Evolutionary conservation across 345 rosid genomes (phyloP).

Genomic region (Arabis alpina): DNA sequence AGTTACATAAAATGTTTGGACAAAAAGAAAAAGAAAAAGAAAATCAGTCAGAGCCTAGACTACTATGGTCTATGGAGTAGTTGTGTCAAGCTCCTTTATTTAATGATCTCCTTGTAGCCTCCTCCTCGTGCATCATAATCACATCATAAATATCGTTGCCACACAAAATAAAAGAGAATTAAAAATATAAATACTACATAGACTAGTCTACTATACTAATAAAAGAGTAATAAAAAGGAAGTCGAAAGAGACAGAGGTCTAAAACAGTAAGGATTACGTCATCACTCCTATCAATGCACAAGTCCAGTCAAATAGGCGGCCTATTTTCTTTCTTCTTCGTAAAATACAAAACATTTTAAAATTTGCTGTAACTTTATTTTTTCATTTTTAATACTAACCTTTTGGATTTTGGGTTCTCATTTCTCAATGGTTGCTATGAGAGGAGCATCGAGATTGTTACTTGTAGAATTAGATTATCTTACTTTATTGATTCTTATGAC

Average conservation of each 20-base stretch:
- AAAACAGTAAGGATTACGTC: constrained; percentile 35
- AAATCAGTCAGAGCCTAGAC: constrained; percentile 35
- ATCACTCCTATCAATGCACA: constrained; percentile 7
- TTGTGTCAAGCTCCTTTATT: constrained; percentile 37
- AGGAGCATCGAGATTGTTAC: background rate
- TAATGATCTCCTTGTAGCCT: constrained; percentile 39
- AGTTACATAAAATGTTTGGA: constrained; percentile 29
- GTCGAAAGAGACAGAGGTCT: constrained; percentile 12
- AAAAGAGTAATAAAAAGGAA: constrained; percentile 5
- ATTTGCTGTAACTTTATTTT: constrained; percentile 4
- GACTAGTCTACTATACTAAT: too few relatives aligned
- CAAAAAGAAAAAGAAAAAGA: constrained; percentile 42
- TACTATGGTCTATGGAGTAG: constrained; percentile 12
- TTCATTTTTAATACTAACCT: background rate
- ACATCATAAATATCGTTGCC: constrained; percentile 30
- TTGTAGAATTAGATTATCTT: too few relatives aligned
- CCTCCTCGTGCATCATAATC: constrained; percentile 42
- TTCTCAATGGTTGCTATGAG: background rate
- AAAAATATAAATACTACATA: background rate
- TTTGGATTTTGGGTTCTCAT: background rate
- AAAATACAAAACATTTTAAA: background rate
- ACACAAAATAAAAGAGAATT: constrained; percentile 4
- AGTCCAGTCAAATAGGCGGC: constrained; percentile 46
- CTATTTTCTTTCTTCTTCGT: constrained; percentile 28
- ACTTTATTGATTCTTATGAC: too few relatives aligned